phyloP scores from a whole-genome alignment of 106 monocot species.

The Amphibolis antarctica region DNA sequence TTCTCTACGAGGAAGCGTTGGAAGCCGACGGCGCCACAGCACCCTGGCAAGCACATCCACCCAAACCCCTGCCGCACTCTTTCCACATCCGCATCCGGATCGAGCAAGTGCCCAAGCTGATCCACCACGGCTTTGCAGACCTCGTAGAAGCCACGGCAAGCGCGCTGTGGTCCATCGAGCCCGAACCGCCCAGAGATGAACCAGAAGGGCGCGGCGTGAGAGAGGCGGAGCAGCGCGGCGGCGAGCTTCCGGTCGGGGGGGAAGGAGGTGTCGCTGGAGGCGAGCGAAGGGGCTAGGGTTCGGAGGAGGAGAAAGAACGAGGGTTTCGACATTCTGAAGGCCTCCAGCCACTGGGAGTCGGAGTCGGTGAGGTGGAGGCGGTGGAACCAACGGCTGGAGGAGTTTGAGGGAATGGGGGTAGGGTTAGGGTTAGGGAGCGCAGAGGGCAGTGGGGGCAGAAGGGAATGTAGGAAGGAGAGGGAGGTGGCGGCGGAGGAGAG shows the following conservation, averaged over 20 bases:
- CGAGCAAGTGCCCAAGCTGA: constrained; percentile 42
- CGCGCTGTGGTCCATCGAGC: constrained; percentile 26
- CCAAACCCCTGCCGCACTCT: constrained; percentile 27
- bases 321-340: constrained; percentile 55
- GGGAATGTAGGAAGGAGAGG: constrained; percentile 14
- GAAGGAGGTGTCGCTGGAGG: constrained; percentile 5
- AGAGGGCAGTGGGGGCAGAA: constrained; percentile 20
- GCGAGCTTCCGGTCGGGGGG: constrained; percentile 60
- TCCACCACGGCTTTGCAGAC: constrained; percentile 35
- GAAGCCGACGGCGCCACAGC: constrained; percentile 56
- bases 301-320: constrained; percentile 65
- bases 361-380: constrained; percentile 43
- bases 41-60: constrained; percentile 40
- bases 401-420: constrained; percentile 11
- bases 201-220: constrained; percentile 41
- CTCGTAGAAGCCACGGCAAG: constrained; percentile 67
- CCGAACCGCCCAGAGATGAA: constrained; percentile 39
- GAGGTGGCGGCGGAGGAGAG: constrained; percentile 6
- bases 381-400: constrained; percentile 32
- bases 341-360: constrained; percentile 34
- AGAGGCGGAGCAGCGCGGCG: constrained; percentile 62
- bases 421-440: constrained; percentile 3
- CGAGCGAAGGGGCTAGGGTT: constrained; percentile 39
- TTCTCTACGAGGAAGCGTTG: constrained; percentile 25
- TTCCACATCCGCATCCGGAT: constrained; percentile 25